Percentiles rank a stretch among this genome's conserved stretches.
phyloP scores from a whole-genome alignment of 129 eudicot species.

The Artemisia tridentata region DNA sequence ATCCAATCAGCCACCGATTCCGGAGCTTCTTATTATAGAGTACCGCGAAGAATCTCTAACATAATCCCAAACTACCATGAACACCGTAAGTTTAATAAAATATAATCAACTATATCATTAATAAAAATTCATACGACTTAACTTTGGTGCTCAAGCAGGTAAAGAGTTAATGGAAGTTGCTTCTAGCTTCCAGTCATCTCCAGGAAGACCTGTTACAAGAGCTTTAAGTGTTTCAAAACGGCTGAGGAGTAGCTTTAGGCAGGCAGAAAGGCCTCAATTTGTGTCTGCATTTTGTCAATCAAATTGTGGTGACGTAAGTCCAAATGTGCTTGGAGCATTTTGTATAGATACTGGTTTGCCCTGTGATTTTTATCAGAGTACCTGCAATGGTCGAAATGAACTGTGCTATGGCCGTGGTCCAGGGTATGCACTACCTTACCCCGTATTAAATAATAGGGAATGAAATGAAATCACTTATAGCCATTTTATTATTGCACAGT shows the following conservation, averaged over 20 bases:
- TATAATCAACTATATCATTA: neutral
- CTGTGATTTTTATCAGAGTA: constrained; percentile 60
- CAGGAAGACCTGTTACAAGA: constrained; percentile 33
- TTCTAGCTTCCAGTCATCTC: constrained; percentile 33
- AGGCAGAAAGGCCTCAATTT: constrained; percentile 44
- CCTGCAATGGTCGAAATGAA: constrained; percentile 51
- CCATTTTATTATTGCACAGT: constrained; percentile 16
- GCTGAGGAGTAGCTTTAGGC: constrained; percentile 36
- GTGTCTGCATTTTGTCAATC: constrained; percentile 62
- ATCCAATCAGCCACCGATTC: constrained; percentile 23
- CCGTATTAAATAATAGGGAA: neutral
- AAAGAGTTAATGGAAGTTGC: constrained; percentile 45
- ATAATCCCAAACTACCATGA: constrained; percentile 53
- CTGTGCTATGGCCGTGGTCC: constrained; percentile 63
- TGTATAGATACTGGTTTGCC: constrained; percentile 57
- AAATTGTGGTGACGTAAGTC: constrained; percentile 63
- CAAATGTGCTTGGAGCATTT: constrained; percentile 65
- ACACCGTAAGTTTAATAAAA: constrained; percentile 47
- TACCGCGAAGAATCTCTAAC: constrained; percentile 76
- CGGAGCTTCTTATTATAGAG: constrained; percentile 22
- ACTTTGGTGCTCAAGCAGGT: constrained; percentile 32
- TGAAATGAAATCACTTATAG: neutral
- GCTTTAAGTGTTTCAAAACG: constrained; percentile 31
- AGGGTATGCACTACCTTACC: constrained; percentile 34
- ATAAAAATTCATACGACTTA: neutral